Evolutionary conservation across 164 flowering plant species (phyloP).

Genomic region (Sextonia rubra): DNA sequence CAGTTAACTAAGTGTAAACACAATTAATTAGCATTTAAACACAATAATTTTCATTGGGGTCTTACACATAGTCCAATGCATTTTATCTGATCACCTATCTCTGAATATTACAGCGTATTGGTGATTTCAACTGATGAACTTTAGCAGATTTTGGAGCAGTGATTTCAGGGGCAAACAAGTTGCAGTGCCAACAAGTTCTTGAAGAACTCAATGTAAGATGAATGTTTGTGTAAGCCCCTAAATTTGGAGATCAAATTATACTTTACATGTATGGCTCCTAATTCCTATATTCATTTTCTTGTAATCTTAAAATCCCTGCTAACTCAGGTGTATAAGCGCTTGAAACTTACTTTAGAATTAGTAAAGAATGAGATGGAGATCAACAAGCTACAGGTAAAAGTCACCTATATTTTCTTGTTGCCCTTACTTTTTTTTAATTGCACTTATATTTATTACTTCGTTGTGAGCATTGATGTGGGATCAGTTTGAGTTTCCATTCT

Average conservation of each 20-base stretch:
- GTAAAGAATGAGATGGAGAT: slow-evolving; percentile 96
- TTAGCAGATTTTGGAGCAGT: slow-evolving; percentile 99
- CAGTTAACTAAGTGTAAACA: no score
- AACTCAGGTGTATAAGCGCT: slow-evolving; percentile 73
- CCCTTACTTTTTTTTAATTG: background rate
- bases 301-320: background rate
- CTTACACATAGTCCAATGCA: background rate
- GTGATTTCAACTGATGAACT: slow-evolving; percentile 80
- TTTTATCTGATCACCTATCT: background rate
- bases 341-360: slow-evolving; percentile 74
- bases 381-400: slow-evolving; percentile 77
- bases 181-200: slow-evolving; percentile 79
- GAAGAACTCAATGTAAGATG: slow-evolving; percentile 89
- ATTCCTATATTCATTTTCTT: no score
- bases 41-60: no score
- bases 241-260: no score
- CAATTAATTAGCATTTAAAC: no score
- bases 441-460: background rate
- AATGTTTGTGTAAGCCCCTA: background rate
- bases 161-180: slow-evolving; percentile 84
- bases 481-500: background rate
- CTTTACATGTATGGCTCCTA: background rate
- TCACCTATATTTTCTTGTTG: slow-evolving; percentile 18
- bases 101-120: slow-evolving; percentile 62
- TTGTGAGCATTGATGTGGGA: background rate